Evolutionary conservation across 202 grass and related monocot species (phyloP).

Genomic region (Musa balbisiana): DNA sequence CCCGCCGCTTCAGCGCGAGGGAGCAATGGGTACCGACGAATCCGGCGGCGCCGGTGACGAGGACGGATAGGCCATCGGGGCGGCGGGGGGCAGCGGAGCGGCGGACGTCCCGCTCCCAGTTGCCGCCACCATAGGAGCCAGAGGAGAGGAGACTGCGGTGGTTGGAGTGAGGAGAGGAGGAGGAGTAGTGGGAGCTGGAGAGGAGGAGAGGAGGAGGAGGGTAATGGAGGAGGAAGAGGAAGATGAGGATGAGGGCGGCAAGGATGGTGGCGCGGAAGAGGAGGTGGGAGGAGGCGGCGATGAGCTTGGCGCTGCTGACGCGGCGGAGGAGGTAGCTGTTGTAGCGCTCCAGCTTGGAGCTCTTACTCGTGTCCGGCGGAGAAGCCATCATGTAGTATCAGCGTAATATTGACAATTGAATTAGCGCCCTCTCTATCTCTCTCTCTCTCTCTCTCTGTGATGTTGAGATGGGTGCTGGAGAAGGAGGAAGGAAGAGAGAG

Average conservation of each 20-base stretch:
- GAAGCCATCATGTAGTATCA: background rate
- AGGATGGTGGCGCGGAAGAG: conserved; percentile 12
- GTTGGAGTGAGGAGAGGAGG: background rate
- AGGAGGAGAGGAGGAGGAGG: conserved; percentile 1
- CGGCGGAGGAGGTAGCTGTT: conserved; percentile 11
- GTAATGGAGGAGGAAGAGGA: conserved; percentile 18
- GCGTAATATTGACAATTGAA: background rate
- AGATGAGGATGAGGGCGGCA: background rate
- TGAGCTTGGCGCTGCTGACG: conserved; percentile 3
- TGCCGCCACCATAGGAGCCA: background rate
- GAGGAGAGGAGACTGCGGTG: conserved; percentile 18
- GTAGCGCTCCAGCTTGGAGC: conserved; percentile 10
- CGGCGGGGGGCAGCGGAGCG: background rate
- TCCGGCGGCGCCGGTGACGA: conserved; percentile 10
- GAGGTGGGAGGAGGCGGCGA: background rate
- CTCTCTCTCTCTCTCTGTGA: background rate
- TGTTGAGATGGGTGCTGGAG: background rate
- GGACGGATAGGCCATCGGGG: background rate
- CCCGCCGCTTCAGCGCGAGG: conserved; percentile 10
- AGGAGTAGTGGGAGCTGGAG: no score
- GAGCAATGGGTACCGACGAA: conserved; percentile 16
- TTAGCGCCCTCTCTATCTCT: background rate
- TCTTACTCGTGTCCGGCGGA: conserved; percentile 11
- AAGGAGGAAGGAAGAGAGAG: background rate
- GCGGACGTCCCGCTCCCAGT: conserved; percentile 1